Conservation (phyloP, 2,329 filamentous ascomycete species). For the Endothia cerciana region DNA sequence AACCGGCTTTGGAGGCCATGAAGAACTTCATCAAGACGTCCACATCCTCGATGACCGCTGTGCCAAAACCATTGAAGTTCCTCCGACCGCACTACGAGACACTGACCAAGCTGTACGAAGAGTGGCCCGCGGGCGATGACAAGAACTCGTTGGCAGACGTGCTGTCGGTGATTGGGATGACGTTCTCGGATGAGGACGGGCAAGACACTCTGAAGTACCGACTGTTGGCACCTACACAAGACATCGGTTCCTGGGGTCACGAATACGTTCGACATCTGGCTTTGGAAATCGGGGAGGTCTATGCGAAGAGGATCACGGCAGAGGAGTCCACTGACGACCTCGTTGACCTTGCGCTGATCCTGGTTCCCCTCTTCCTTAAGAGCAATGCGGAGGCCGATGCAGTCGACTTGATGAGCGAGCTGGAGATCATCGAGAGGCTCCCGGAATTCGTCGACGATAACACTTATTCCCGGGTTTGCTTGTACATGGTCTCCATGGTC, state of each 20-base stretch:
- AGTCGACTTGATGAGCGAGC: conserved; percentile 93
- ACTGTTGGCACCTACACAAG: conserved; percentile 83
- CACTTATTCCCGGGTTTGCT: conserved; percentile 88
- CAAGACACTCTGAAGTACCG: conserved; percentile 97
- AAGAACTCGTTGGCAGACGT: conserved; percentile 93
- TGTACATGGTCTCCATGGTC: conserved; percentile 99
- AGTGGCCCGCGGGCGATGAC: conserved; percentile 82
- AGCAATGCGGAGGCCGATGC: conserved; percentile 98
- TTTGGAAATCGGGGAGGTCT: conserved; percentile 93
- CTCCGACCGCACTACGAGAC: conserved; percentile 94
- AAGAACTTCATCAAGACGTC: conserved; percentile 99
- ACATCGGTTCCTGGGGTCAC: conserved; percentile 97
- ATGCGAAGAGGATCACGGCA: conserved; percentile 81
- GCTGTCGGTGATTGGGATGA: conserved; percentile 97
- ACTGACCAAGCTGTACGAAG: conserved; percentile 83
- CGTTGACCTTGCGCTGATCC: conserved; percentile 77
- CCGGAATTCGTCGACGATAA: conserved; percentile 89
- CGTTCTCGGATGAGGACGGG: conserved; percentile 93
- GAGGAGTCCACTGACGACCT: conserved; percentile 86
- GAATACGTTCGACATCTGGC: conserved; percentile 97
- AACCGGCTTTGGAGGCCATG: conserved; percentile 90
- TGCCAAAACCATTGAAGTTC: conserved; percentile 98
- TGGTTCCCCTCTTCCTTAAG: conserved; percentile 93
- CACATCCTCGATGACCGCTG: conserved; percentile 98
- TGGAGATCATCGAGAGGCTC: conserved; percentile 95